Conservation (phyloP, 1,139 yeast species). For the Candida sp. region DNA sequence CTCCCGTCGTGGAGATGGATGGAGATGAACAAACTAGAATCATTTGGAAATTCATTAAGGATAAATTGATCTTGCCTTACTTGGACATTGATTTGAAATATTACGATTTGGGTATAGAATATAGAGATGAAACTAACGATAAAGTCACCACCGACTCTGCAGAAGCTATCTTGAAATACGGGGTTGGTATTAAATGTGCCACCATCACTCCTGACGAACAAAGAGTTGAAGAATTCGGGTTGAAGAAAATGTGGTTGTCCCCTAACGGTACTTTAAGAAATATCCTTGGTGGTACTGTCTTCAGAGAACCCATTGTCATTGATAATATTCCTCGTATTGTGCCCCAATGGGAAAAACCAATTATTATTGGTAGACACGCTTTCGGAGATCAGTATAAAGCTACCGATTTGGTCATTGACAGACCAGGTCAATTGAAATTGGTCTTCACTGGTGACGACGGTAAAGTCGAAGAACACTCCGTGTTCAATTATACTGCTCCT, state of each 20-base stretch:
- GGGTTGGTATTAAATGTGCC: constrained; percentile 96
- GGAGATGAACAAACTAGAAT: constrained; percentile 97
- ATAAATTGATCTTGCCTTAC: constrained; percentile 78
- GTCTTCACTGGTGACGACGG: constrained; percentile 80
- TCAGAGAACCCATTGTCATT: constrained; percentile 94
- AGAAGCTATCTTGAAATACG: constrained; percentile 80
- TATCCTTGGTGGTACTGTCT: constrained; percentile 92
- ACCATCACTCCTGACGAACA: constrained; percentile 99
- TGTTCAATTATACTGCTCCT: constrained; percentile 67
- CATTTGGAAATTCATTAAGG: constrained; percentile 85
- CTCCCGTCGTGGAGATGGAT: constrained; percentile 92
- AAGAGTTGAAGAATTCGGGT: constrained; percentile 82
- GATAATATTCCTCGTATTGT: constrained; percentile 85
- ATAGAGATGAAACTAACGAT: constrained; percentile 86
- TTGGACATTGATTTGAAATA: constrained; percentile 86
- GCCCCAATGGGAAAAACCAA: constrained; percentile 93
- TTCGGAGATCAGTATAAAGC: constrained; percentile 97
- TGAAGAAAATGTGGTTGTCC: constrained; percentile 96
- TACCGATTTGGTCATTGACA: constrained; percentile 75
- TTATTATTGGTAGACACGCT: constrained; percentile 96
- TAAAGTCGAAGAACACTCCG: constrained; percentile 51
- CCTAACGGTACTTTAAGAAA: constrained; percentile 97
- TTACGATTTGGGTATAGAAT: constrained; percentile 83
- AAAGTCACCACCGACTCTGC: constrained; percentile 89
- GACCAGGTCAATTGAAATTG: constrained; percentile 75